Evolutionary conservation across 768 basidiomycete genomes (phyloP), one percentile per base, ranked within the genome.

Genomic region (Bullera alba): DNA sequence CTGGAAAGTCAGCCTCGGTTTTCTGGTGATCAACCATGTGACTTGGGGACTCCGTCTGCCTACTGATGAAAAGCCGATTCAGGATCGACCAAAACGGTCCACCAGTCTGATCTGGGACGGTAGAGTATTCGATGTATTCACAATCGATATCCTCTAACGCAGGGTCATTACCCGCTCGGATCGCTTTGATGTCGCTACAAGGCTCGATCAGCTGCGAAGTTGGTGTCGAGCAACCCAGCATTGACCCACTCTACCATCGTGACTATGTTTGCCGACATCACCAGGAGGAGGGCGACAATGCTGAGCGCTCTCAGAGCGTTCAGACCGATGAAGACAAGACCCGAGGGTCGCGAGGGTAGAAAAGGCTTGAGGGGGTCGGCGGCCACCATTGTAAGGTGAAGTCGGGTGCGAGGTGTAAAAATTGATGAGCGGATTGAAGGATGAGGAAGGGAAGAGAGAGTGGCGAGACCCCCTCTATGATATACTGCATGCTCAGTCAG

Each of bases 31-130:
- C 25, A 17, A 23, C 6, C n/a, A 2, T 15, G 7, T n/a, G 23
- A 36, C 4, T 46, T 22, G 15, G 2, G 22, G 22, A 2, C 16
- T 2, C 16, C 12, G 23, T 6, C 19, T 42, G 12, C 61, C 42
- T 37, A 69, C 70, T 81, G 71, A 93, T 87, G 71, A 93, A 80
- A 49, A 93, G 78, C 53, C 87, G 79, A 73, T 88, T 87, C 56
- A 92, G 76, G 54, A 93, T 82, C 4, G 87, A 86, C 86, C 89
- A 95, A 75, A 95, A 93, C 7, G 81, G 80, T 23, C 90, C 90
- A 17, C 86, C 90, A 26, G 86, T 80, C 70, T 93, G 89, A 72
- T 88, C 87, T 3, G 90, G 90, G 4, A 95, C 87, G 2, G 87
- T 51, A 5, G 47, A 53, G 44, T 71, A 87, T 81, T 80, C 76